Evolutionary conservation across 148 eudicot species (phyloP).

Genomic region (Fagopyrum homotropicum): DNA sequence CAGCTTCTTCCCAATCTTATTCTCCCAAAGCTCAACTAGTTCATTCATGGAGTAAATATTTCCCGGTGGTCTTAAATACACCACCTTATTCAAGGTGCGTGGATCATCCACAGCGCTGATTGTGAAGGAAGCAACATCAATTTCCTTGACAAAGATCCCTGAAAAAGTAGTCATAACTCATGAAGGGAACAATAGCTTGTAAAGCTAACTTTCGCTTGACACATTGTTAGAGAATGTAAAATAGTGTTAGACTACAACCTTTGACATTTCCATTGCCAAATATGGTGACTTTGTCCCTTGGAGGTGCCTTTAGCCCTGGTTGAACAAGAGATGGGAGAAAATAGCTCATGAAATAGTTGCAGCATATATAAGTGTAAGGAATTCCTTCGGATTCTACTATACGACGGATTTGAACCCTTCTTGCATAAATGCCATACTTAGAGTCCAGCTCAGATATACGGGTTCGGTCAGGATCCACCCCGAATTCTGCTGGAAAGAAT

Average conservation of each 20-base stretch:
- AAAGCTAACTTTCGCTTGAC: not conserved
- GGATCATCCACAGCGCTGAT: conserved; percentile 78
- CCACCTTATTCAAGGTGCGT: conserved; percentile 55
- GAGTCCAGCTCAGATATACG: conserved; percentile 27
- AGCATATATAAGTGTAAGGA: conserved; percentile 65
- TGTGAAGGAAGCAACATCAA: conserved; percentile 79
- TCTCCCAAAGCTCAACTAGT: conserved; percentile 66
- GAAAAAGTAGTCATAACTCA: not conserved
- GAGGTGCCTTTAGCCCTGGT: conserved; percentile 64
- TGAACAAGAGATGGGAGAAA: conserved; percentile 82
- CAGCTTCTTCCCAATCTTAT: conserved; percentile 54
- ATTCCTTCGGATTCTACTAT: conserved; percentile 66
- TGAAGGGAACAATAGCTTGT: not conserved
- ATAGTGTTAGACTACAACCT: conserved; percentile 32
- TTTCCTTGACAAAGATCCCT: conserved; percentile 72
- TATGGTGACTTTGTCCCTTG: conserved; percentile 62
- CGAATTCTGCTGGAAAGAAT: conserved; percentile 82
- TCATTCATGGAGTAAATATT: conserved; percentile 68
- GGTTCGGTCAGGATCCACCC: conserved; percentile 57
- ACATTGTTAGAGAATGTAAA: not conserved
- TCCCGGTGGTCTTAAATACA: conserved; percentile 73
- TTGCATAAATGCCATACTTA: conserved; percentile 38
- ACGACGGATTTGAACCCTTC: conserved; percentile 67
- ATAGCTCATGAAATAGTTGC: conserved; percentile 64
- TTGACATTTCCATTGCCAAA: conserved; percentile 71